phyloP scores from a whole-genome alignment of 129 eudicot species.

The Flaveria robusta region DNA sequence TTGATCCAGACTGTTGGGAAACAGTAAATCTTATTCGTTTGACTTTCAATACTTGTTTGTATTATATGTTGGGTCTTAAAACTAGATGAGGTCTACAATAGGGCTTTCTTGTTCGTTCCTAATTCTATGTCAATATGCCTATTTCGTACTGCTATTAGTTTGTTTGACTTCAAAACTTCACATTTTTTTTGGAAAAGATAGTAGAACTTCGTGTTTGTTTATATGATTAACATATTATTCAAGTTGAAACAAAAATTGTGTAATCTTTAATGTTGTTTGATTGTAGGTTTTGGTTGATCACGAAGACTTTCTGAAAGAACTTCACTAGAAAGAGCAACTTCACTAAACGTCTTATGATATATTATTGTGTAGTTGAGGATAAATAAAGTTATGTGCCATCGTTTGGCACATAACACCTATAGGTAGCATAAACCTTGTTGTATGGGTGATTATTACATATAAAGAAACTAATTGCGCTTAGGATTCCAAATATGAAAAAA shows the following conservation, averaged over 20 bases:
- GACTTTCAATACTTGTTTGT: too few relatives aligned
- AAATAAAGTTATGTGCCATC: conserved; percentile 36
- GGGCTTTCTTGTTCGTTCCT: too few relatives aligned
- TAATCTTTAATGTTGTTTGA: background rate
- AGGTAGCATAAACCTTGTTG: conserved; percentile 11
- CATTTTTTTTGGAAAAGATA: background rate
- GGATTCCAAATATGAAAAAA: too few relatives aligned
- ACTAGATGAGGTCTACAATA: background rate
- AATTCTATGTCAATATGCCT: too few relatives aligned
- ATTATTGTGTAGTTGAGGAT: conserved; percentile 1
- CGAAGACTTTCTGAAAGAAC: conserved; percentile 84
- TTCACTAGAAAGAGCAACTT: conserved; percentile 37
- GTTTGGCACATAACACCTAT: conserved; percentile 7
- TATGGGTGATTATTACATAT: conserved; percentile 10
- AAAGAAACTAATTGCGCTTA: too few relatives aligned
- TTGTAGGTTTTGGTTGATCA: conserved; percentile 82
- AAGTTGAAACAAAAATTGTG: background rate
- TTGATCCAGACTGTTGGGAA: conserved; percentile 98
- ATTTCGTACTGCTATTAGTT: too few relatives aligned
- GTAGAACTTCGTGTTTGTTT: background rate
- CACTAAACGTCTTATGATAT: background rate
- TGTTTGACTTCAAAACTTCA: too few relatives aligned
- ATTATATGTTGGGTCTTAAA: too few relatives aligned
- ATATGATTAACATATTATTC: background rate
- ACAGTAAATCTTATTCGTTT: conserved; percentile 53